phyloP scores from a whole-genome alignment of 75 land plant genomes.

The Cupressus sempervirens region DNA sequence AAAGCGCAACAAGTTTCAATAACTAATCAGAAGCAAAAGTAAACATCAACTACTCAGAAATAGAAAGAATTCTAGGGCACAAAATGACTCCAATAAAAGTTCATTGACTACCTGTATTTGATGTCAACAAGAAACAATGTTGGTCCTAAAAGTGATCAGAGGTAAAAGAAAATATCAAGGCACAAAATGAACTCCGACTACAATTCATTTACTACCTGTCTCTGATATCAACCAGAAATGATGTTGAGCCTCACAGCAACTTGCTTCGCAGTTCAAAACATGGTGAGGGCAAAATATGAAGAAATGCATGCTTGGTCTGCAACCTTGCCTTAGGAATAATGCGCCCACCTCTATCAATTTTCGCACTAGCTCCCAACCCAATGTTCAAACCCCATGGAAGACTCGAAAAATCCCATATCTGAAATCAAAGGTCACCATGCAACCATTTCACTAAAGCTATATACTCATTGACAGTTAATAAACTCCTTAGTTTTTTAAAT shows the following conservation, averaged over 20 bases:
- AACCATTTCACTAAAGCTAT: not conserved
- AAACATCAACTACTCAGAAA: not conserved
- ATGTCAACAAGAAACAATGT: slow-evolving; percentile 21
- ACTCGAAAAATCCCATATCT: slow-evolving; percentile 41
- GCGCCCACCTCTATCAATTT: slow-evolving; percentile 29
- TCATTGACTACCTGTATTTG: slow-evolving; percentile 28
- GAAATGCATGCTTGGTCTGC: slow-evolving; percentile 26
- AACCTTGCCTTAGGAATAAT: slow-evolving; percentile 26
- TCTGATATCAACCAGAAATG: slow-evolving; percentile 22
- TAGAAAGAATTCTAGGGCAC: not conserved
- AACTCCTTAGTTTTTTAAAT: not conserved
- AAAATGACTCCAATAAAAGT: slow-evolving; percentile 2
- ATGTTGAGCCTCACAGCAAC: slow-evolving; percentile 22
- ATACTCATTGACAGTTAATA: not conserved
- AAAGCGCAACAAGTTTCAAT: not conserved
- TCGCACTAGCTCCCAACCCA: slow-evolving; percentile 30
- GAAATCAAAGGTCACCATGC: slow-evolving; percentile 1
- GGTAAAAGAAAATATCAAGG: not conserved
- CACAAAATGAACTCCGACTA: slow-evolving; percentile 5
- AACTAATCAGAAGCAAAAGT: not conserved
- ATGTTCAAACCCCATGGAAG: slow-evolving; percentile 34
- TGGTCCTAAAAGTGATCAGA: slow-evolving; percentile 15
- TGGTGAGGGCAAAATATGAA: slow-evolving; percentile 39
- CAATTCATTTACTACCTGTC: slow-evolving; percentile 24
- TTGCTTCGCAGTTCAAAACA: slow-evolving; percentile 36